Conservation (phyloP, 2,329 filamentous ascomycete genomes). For the Amauroascus verrucosus region DNA sequence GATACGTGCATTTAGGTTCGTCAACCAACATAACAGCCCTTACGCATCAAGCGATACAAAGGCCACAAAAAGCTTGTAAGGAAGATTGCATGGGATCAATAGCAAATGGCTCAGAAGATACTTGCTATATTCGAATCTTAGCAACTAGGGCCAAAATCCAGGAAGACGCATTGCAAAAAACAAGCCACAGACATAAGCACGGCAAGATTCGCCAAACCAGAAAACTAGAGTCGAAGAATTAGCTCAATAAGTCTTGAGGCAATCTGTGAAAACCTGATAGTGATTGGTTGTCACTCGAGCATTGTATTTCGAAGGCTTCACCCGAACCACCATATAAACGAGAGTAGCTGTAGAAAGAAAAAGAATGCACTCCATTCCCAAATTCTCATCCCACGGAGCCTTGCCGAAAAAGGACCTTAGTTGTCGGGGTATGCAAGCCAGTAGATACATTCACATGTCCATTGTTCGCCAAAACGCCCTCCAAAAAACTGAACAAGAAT, state of each 20-base stretch:
- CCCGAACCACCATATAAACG: neutral
- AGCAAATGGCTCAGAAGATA: neutral
- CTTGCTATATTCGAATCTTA: neutral
- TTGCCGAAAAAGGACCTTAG: constrained; percentile 7
- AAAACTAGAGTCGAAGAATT: neutral
- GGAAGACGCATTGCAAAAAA: neutral
- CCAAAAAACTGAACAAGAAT: neutral
- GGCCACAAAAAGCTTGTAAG: too few species aligned
- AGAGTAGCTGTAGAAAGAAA: neutral
- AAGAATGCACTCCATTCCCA: neutral
- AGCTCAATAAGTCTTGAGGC: neutral
- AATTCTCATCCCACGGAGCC: neutral
- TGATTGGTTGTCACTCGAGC: neutral
- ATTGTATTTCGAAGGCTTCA: neutral
- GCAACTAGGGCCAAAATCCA: neutral
- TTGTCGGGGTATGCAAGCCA: constrained; percentile 8
- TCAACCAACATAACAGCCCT: too few species aligned
- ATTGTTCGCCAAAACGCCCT: constrained; percentile 5
- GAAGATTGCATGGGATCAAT: neutral
- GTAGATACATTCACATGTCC: neutral
- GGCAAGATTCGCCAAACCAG: neutral
- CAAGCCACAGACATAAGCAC: neutral
- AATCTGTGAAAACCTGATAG: neutral
- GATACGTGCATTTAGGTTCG: too few species aligned
- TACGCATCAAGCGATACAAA: too few species aligned